Evolutionary conservation across 2,329 filamentous ascomycete genomes (phyloP), one percentile per base, ranked within the genome.

Genomic region (Bretziella fagacearum): DNA sequence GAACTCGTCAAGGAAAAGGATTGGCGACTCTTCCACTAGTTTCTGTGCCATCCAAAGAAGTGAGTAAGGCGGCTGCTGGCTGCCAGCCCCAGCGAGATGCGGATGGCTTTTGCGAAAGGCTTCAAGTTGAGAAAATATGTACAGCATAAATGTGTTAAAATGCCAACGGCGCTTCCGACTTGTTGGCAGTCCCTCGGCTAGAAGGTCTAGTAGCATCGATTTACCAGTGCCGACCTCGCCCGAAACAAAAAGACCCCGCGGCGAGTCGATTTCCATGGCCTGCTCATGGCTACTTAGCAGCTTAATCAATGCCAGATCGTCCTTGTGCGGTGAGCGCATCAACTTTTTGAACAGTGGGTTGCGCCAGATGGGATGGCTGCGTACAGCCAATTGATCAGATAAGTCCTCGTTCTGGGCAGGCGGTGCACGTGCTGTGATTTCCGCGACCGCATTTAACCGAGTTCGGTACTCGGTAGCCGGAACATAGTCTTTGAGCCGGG

Each of bases 111-210:
- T 58, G 55, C 83, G 68, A 37, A 82, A 69, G 10, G 69, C 64
- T 55, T 89, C 84, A 1, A 91, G 65, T 44, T 78, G 77, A 1
- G 81, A 79, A 40, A 87, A 69, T 0, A 75, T 77, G 53, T 87
- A 78, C 6, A 89, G 66, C 81, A 91, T 91, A 55, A 91, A 91
- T 0, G 81, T 85, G 58, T 84, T 85, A 62, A 86, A 91, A 57
- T 89, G 84, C 77, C 80, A 86, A 51, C 82, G 67, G 54, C 71
- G 68, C 64, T 89, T 89, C 56, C 77, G 78, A 37, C 69, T 65
- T 13, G 76, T 85, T 1, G 84, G 84, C 3, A 91, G 62, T 44
- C 79, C 81, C 44, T 85, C 79, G 11, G 81, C 81, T n/a, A 91
- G 74, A 0, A 91, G 64, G 56, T 89, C 83, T 11, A 87, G 69